Evolutionary conservation across 1,284 basidiomycete species (phyloP).

Genomic region (Boletus smithii): DNA sequence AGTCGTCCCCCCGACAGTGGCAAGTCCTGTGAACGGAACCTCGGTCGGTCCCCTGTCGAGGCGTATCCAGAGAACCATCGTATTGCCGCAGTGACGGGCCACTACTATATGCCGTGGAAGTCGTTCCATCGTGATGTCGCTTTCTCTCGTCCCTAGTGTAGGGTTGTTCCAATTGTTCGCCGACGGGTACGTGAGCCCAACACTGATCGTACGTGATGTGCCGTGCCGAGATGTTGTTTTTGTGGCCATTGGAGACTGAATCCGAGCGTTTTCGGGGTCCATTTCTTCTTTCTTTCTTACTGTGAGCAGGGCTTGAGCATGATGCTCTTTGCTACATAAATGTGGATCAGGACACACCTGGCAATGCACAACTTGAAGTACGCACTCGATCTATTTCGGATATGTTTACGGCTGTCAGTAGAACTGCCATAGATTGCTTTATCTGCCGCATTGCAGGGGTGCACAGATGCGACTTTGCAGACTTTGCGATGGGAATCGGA

Average conservation of each 20-base stretch:
- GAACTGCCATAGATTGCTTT: not conserved
- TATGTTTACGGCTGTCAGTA: not conserved
- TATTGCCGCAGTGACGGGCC: too few species aligned
- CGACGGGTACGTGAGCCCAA: not conserved
- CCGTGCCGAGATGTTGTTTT: not conserved
- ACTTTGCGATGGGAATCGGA: not conserved
- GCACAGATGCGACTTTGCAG: not conserved
- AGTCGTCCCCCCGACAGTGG: too few species aligned
- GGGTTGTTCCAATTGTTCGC: not conserved
- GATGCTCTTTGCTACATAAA: not conserved
- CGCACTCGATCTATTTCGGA: not conserved
- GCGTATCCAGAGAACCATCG: too few species aligned
- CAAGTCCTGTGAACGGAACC: too few species aligned
- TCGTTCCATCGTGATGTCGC: too few species aligned
- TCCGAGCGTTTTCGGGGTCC: too few species aligned
- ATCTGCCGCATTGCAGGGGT: not conserved
- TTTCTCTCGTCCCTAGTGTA: too few species aligned
- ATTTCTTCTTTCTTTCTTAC: too few species aligned
- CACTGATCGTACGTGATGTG: not conserved
- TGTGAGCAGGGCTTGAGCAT: too few species aligned
- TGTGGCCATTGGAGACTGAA: too few species aligned
- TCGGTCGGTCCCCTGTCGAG: too few species aligned
- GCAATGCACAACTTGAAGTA: not conserved
- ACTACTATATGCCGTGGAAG: too few species aligned
- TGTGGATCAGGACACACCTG: not conserved